Base-by-base conservation (phyloP, 179 eudicot genomes). In the Drosera spatulata region DNA sequence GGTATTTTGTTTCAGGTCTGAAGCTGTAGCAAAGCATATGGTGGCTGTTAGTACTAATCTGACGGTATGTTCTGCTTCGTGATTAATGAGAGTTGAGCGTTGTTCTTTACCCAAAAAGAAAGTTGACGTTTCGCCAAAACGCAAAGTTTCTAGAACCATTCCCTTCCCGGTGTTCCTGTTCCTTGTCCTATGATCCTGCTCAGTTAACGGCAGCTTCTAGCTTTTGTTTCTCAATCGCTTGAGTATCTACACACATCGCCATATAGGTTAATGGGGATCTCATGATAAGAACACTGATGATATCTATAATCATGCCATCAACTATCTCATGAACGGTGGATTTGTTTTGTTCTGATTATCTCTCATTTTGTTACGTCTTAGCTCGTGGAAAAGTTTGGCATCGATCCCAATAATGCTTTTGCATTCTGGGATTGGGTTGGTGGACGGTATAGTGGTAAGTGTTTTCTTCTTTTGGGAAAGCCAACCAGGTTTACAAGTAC, bases 371-470 rank as follows among this genome's bases (percentile, higher is more conserved):
- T 50, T 37, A 43, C 50, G 65, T 56, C 38, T 10, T 78, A 94
- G 99, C 99, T 94, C 74, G 99, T 94, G 40, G 86, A 94, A 65
- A 68, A 94, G 72, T 94, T 94, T 73, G 97, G 99, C 55, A 94
- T 94, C 65, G 94, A 94, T 75, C 99, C 99, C 59, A 80, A 81
- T 15, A 94, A 90, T 80, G 97, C 99, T 68, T 94, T 94, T 78
- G 96, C 97, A 66, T 94, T 94, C 74, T 94, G 99, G 99, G 99
- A 94, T 67, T 94, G 99, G 99, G 99, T 94, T 55, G 99, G 99
- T 61, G 99, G 97, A 67, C 86, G 99, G 79, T 94, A 94, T 70
- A 94, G 99, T 79, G 99, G 99, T 90, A 69, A 55, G 78, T 69
- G 44, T 47, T 10, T 41, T 56, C 9, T 39, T 50, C 9, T 13